phyloP scores from a whole-genome alignment of 805 yeast species.

The Candida ascalaphidarum region DNA sequence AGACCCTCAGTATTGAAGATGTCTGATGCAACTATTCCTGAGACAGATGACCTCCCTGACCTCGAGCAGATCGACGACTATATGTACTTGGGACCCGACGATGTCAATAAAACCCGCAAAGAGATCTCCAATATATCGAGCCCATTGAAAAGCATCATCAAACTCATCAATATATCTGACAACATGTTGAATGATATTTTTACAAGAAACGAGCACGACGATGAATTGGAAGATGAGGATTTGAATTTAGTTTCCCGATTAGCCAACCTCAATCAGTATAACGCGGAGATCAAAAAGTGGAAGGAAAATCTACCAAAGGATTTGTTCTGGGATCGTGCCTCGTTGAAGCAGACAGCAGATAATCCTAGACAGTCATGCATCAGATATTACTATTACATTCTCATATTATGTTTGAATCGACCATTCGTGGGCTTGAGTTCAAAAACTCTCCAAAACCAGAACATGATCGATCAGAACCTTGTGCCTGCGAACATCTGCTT shows the following conservation, averaged over 20 bases:
- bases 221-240: conserved; percentile 25
- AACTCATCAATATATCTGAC: conserved; percentile 36
- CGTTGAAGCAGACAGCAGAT: conserved; percentile 33
- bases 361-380: conserved; percentile 48
- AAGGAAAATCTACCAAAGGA: conserved; percentile 38
- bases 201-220: conserved; percentile 26
- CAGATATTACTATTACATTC: conserved; percentile 50
- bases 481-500: conserved; percentile 27
- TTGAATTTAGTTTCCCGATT: conserved; percentile 32
- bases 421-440: conserved; percentile 44
- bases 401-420: conserved; percentile 49
- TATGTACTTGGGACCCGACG: conserved; percentile 19
- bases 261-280: conserved; percentile 35
- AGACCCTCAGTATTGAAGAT: conserved; percentile 48
- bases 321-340: conserved; percentile 38
- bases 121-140: conserved; percentile 31
- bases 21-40: conserved; percentile 53
- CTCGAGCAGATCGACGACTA: conserved; percentile 56
- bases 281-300: conserved; percentile 45
- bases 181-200: conserved; percentile 37
- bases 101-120: conserved; percentile 3
- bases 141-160: conserved; percentile 35
- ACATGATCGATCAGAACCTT: conserved; percentile 7
- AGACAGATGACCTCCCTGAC: conserved; percentile 51
- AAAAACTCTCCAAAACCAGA: conserved; percentile 2